Evolutionary conservation across 1,284 basidiomycete species (phyloP).

Genomic region (Fistulina hepatica): DNA sequence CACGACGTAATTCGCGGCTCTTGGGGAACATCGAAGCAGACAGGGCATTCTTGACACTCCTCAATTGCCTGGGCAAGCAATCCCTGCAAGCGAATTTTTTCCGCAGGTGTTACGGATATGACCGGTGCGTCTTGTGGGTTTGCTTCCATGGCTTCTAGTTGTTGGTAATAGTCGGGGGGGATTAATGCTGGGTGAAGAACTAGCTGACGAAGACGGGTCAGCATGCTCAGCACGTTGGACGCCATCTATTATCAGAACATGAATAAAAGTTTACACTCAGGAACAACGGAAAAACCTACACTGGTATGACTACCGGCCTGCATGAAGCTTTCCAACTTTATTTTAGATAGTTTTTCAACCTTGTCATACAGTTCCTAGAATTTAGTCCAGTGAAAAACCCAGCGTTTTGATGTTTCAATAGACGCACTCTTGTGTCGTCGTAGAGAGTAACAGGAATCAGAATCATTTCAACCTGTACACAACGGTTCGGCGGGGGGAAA

Average conservation of each 20-base stretch:
- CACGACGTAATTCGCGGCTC: constrained; percentile 75
- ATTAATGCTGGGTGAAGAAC: constrained; percentile 73
- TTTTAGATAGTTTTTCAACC: constrained; percentile 52
- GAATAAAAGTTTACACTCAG: constrained; percentile 1
- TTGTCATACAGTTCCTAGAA: constrained; percentile 62
- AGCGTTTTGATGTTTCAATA: not conserved
- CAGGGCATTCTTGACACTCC: constrained; percentile 76
- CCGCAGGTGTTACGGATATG: constrained; percentile 35
- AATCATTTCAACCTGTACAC: constrained; percentile 60
- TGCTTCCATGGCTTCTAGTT: constrained; percentile 30
- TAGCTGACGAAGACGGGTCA: constrained; percentile 81
- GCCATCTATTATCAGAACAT: constrained; percentile 38
- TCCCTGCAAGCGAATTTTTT: constrained; percentile 47
- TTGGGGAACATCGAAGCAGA: constrained; percentile 58
- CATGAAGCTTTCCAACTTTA: constrained; percentile 52
- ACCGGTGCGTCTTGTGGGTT: constrained; percentile 21
- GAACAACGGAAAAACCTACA: constrained; percentile 20
- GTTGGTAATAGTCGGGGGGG: constrained; percentile 65
- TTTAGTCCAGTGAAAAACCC: not conserved
- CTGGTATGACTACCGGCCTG: constrained; percentile 23
- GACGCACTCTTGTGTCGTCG: constrained; percentile 52
- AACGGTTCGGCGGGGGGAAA: constrained; percentile 3
- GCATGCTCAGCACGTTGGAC: constrained; percentile 66
- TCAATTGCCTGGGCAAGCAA: constrained; percentile 61
- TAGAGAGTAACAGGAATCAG: constrained; percentile 60